Base-by-base conservation (phyloP, 169 alveolate species). In the Plasmodium falciparum region DNA sequence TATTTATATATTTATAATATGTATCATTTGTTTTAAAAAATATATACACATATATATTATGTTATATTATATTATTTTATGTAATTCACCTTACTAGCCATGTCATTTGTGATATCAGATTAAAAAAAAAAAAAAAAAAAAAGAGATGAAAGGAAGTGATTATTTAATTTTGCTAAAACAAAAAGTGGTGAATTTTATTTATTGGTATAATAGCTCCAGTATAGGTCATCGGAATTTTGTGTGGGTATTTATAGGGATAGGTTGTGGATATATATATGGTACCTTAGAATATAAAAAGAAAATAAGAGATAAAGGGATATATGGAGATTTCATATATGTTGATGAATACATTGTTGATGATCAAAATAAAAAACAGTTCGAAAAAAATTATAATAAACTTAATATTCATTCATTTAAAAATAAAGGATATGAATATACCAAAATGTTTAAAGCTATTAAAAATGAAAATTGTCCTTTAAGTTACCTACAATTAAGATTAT, bases 231-330 rank as follows among this genome's bases (percentile, higher is more conserved):
- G 94, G 78, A 93, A 92, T 86, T 54, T 91, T 24, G 86, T 93
- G n/a, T 93, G 93, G 95, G 20, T 94, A 6, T 88, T 90, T 59
- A 65, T 89, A 20, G 96, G 96, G 1, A 88, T 88, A 5, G 54
- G 76, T n/a, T 88, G 93, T 63, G 96, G 96, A 22, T 75, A 91
- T n/a, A 71, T 93, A 43, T 88, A 86, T 24, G 96, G 96, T 20
- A 73, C 45, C 13, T 54, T 63, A 11, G 78, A 58, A 56, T 88
- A 92, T 49, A 52, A 62, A 8, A 70, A 88, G 20, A 76, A 95
- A 17, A 75, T 80, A 13, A 93, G 76, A 15, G 74, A 85, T 45
- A 95, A 95, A 58, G 96, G 94, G n/a, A 88, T 94, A 75, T 91
- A 94, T 88, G 93, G 90, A 13, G 93, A 94, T 73, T 63, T 92